A percentile compares a stretch with the other conserved stretches of the same genome.
Evolutionary conservation across 345 rosid genomes (phyloP).

Genomic region (Balakata baccata): DNA sequence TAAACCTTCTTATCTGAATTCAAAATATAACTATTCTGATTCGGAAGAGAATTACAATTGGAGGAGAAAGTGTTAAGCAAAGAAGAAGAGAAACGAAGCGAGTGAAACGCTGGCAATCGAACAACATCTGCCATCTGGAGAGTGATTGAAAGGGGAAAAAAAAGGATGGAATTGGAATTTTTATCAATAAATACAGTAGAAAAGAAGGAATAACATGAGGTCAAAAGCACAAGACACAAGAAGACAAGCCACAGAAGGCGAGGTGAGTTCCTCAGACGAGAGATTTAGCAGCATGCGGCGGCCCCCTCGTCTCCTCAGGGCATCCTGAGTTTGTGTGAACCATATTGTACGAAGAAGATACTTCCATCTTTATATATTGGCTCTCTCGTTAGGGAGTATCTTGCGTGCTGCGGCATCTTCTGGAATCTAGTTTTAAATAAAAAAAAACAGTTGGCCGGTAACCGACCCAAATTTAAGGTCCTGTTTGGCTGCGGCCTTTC

Average conservation of each 20-base stretch:
- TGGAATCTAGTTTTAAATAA: too few species aligned
- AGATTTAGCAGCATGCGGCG: not conserved
- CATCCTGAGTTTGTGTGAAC: slow-evolving; percentile 9
- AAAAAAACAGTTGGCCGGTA: too few species aligned
- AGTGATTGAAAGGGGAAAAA: not conserved
- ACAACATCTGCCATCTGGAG: slow-evolving; percentile 66
- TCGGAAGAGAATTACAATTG: slow-evolving; percentile 37
- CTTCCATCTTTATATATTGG: not conserved
- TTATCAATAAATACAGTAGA: not conserved
- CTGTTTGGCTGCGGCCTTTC: too few species aligned
- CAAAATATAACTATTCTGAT: not conserved
- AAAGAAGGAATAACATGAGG: not conserved
- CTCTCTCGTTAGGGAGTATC: not conserved
- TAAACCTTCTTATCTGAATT: slow-evolving; percentile 36
- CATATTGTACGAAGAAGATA: slow-evolving; percentile 18
- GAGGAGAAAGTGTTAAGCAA: slow-evolving; percentile 35
- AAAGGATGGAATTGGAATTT: not conserved
- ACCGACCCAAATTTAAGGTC: too few species aligned
- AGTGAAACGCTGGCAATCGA: slow-evolving; percentile 36
- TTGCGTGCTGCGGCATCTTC: too few species aligned
- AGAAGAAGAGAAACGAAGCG: slow-evolving; percentile 43
- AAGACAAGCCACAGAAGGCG: not conserved
- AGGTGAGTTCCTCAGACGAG: too few species aligned
- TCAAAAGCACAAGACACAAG: not conserved
- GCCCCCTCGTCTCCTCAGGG: too few species aligned